Evolutionary conservation across 1,284 basidiomycete species (phyloP), one percentile per base, ranked within the genome.

Genomic region (Anthracocystis setariae): DNA sequence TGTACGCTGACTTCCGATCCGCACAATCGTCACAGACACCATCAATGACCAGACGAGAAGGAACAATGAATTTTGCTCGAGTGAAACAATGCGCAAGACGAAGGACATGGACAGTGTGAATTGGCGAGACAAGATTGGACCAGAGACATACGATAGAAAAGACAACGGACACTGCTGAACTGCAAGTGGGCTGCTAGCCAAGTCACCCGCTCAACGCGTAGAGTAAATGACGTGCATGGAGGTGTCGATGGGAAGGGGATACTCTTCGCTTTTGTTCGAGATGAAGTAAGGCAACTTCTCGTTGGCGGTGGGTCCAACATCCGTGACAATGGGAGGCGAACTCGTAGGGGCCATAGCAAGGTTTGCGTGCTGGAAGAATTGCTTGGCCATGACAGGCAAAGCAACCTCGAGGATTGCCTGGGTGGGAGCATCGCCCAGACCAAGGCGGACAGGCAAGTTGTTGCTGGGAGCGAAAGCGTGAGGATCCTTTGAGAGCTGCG

Each of bases 161-260:
- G 35, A 37, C 35, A 7, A 12, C 12, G 29, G 12, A 29, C 29
- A 29, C 12, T 7, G 5, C 5, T 12, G 38, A 18, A 18, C 38
- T 7, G 38, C 38, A 15, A 18, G 18, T 39, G 38, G 15, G 18
- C 8, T 17, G n/a, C n/a, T 13, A 21, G 17, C 23, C 15, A 21
- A 18, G 10, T 10, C 17, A 21, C 7, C 17, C 13, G 10, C 24
- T 56, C 43, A 68, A 27, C 42, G 53, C 24, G 52, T 25, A 23
- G 67, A 43, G 46, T 63, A 72, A 48, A 73, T 54, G 56, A 73
- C 46, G 51, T 70, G 62, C 62, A 73, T 65, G 35, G 66, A 46
- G 7, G 71, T 73, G 46, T 69, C 40, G 44, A 70, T 62, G 13
- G 71, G 71, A 23, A 73, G 50, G 18, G 71, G 71, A 23, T 59